A percentile compares a stretch with the other conserved stretches of the same genome.
phyloP scores from a whole-genome alignment of 1,139 yeast species.

The Hanseniaspora uvarum region DNA sequence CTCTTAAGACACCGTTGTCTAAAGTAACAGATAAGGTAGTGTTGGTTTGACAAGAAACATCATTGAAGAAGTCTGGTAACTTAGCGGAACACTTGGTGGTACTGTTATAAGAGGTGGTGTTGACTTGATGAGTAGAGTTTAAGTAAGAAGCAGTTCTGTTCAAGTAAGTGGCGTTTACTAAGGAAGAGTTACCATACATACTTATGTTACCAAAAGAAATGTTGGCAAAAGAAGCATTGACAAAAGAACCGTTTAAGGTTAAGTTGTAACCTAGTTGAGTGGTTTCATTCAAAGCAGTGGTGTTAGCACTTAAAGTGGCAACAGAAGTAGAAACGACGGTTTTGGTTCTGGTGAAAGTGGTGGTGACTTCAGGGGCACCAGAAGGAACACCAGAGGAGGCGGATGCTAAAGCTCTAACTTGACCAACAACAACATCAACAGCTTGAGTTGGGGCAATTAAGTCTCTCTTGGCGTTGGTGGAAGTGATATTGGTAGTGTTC shows the following conservation, averaged over 20 bases:
- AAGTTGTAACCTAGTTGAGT: slow-evolving; percentile 29
- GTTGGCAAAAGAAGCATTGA: slow-evolving; percentile 36
- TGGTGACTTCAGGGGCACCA: slow-evolving; percentile 16
- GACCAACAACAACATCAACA: slow-evolving; percentile 31
- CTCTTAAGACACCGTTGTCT: slow-evolving; percentile 45
- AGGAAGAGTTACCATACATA: slow-evolving; percentile 14
- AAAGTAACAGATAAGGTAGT: slow-evolving; percentile 49
- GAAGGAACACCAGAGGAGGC: slow-evolving; percentile 24
- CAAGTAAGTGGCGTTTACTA: slow-evolving; percentile 7
- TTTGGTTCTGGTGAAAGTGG: slow-evolving; percentile 27
- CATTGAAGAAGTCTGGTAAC: slow-evolving; percentile 22
- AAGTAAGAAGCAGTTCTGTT: slow-evolving; percentile 17
- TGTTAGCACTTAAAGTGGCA: slow-evolving; percentile 30
- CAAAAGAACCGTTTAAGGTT: slow-evolving; percentile 37
- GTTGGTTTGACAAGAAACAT: slow-evolving; percentile 39
- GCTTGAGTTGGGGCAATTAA: slow-evolving; percentile 30
- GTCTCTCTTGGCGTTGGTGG: slow-evolving; percentile 38
- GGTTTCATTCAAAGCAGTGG: slow-evolving; percentile 38
- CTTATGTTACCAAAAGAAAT: slow-evolving; percentile 29
- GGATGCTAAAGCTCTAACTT: slow-evolving; percentile 33
- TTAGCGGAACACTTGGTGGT: slow-evolving; percentile 25
- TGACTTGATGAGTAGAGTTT: slow-evolving; percentile 11
- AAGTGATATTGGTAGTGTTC: slow-evolving; percentile 18
- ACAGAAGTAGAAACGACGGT: slow-evolving; percentile 32
- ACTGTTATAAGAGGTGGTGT: slow-evolving; percentile 22